Evolutionary conservation across 768 basidiomycete genomes (phyloP), one percentile per base, ranked within the genome.

Genomic region (Mycena latifolia): DNA sequence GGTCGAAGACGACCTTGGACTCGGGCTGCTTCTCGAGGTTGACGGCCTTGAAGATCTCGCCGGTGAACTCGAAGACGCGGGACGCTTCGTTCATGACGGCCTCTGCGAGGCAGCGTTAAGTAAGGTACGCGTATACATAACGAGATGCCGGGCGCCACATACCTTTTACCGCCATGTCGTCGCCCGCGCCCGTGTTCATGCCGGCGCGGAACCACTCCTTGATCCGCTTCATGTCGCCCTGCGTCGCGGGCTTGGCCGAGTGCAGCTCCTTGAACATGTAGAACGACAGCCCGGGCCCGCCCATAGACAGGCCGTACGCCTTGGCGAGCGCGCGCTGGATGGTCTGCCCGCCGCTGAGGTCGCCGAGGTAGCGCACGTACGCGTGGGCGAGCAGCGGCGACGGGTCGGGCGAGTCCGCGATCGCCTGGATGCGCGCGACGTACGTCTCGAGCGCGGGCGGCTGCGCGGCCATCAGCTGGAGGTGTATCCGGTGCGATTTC

Each of bases 281-380:
- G 77, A 94, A 94, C 37, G 79, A 76, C 33, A 88, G 72, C 7
- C 91, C 91, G n/a, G 82, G 69, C 1, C 84, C 87, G 15, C 74
- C 71, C n/a, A 77, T 82, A 81, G 56, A 88, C 2, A 94, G 82
- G 15, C 77, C 81, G 72, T 93, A 94, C 17, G 90, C 86, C 74
- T 91, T 90, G 18, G 83, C 82, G n/a, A 93, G 75, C 35, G 81
- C 82, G 45, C 86, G 81, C 25, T 88, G 82, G 72, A 94, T 88
- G 63, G 84, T 80, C 79, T 94, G 93, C 1, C 93, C 93, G 7
- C 93, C 92, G 47, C 89, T 91, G 33, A 94, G 80, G 74, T 94
- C 92, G 52, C 92, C 93, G 33, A 94, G 84, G 76, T 94, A 94
- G 35, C 92, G 85, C n/a, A 93, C 90, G 72, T 94, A 94, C 1